A percentile compares a stretch with the other conserved stretches of the same genome.
phyloP scores from a whole-genome alignment of 306 rosid species.

The Coriaria nepalensis region DNA sequence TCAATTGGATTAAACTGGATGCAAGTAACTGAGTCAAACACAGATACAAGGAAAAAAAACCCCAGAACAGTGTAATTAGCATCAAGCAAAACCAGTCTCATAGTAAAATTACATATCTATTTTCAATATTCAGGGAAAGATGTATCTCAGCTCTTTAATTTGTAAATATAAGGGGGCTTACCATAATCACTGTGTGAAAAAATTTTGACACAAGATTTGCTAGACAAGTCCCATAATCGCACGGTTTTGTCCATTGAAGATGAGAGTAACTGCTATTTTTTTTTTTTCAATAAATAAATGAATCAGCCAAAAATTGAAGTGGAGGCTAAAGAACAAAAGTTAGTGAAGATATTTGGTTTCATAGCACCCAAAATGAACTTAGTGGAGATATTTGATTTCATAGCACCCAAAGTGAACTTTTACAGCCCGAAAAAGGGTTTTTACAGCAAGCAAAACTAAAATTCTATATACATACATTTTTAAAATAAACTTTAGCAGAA shows the following conservation, averaged over 20 bases:
- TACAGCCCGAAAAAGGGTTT: too few relatives aligned
- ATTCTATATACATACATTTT: too few relatives aligned
- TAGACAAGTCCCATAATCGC: slow-evolving; percentile 75
- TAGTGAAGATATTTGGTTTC: too few relatives aligned
- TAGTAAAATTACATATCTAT: background rate
- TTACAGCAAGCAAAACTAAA: too few relatives aligned
- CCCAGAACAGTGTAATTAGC: slow-evolving; percentile 7
- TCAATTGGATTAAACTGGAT: slow-evolving; percentile 87
- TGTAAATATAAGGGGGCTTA: slow-evolving; percentile 16
- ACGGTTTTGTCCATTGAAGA: slow-evolving; percentile 85
- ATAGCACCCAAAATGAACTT: too few relatives aligned
- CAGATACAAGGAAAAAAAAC: slow-evolving; percentile 13
- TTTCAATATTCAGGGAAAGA: background rate
- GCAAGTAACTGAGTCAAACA: slow-evolving; percentile 56
- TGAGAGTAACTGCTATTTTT: slow-evolving; percentile 68
- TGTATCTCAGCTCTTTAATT: background rate
- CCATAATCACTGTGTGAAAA: slow-evolving; percentile 91
- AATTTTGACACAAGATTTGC: slow-evolving; percentile 53
- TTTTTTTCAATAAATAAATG: background rate
- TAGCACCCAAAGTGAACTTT: too few relatives aligned
- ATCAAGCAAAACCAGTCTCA: background rate
- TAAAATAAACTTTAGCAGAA: background rate
- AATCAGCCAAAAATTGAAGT: too few relatives aligned
- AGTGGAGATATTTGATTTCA: too few relatives aligned
- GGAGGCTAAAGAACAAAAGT: too few relatives aligned